A percentile compares a stretch with the other conserved stretches of the same genome.
These are phyloP conservation scores for Drechslerella dactyloides DNA, from an alignment of 2,329 filamentous ascomycete genomes.

Conservation along the genomic window DNA sequence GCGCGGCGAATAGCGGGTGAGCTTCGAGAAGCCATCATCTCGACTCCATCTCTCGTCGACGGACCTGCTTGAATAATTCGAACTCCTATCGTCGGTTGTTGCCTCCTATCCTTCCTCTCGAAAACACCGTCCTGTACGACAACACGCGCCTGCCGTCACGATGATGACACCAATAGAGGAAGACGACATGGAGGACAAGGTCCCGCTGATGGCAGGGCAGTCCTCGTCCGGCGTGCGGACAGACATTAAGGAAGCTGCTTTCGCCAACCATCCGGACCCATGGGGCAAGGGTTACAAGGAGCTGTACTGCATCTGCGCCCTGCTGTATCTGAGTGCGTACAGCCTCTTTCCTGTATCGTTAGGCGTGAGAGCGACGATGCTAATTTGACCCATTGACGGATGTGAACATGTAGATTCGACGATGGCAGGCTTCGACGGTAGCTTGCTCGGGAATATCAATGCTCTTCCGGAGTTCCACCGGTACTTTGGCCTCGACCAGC, in stretches of 20 bases:
- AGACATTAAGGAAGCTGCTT: slow-evolving; percentile 47
- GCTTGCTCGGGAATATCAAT: slow-evolving; percentile 65
- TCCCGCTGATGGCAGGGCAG: slow-evolving; percentile 40
- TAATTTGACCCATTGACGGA: slow-evolving; percentile 3
- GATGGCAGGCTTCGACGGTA: slow-evolving; percentile 67
- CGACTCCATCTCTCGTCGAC: neutral
- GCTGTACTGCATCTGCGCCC: slow-evolving; percentile 39
- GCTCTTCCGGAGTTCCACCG: slow-evolving; percentile 63
- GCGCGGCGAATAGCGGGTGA: neutral
- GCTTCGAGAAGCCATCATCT: neutral
- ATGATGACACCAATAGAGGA: slow-evolving; percentile 48
- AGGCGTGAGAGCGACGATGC: neutral
- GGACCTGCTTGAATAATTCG: too few relatives aligned
- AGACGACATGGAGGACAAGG: slow-evolving; percentile 49
- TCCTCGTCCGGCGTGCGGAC: slow-evolving; percentile 20
- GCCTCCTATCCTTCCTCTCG: neutral
- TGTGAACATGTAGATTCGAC: slow-evolving; percentile 57
- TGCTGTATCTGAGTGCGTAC: slow-evolving; percentile 42
- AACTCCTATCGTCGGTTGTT: too few relatives aligned
- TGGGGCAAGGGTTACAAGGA: slow-evolving; percentile 51
- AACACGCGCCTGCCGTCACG: slow-evolving; percentile 8
- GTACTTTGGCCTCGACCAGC: slow-evolving; percentile 62
- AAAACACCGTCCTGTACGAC: neutral
- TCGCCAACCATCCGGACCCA: slow-evolving; percentile 47
- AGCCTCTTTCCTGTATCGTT: neutral